Base-by-base conservation (phyloP, 2,329 filamentous ascomycete genomes). In the Tolypocladium cylindrosporum region DNA sequence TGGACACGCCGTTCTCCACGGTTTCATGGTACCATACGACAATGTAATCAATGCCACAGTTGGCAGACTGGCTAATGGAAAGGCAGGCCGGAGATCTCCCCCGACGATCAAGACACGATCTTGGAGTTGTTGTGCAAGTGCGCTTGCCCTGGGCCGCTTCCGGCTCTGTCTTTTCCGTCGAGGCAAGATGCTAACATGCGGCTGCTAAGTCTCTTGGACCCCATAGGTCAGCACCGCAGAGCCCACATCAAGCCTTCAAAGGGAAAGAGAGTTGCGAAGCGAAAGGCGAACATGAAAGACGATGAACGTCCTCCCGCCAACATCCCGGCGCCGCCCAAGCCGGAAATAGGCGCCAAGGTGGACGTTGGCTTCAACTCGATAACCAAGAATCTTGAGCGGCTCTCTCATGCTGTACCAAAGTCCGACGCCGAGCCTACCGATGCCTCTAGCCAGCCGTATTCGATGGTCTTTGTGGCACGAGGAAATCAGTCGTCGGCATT, bases 121-220 rank as follows among this genome's bases (percentile, higher is more conserved):
- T 67, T 89, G 11, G 85, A 89, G 61, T 74, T 90, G 54, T 75
- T 89, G 6, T 88, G 82, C 80, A 80, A 76, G 87, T 89, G 77
- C 63, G 50, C 74, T 9, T 10, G 36, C 34, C 41, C 50, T 4
- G 14, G 27, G 48, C 10, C 19, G 5, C 19, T 2, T 1, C 19
- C 19, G 40, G 40, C 40, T 8, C 10, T n/a, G 40, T 41, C 40
- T 13, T 34, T 36, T 27, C 9, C 19, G 19, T 7, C 19, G 39
- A 9, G 21, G n/a, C n/a, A 24, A 24, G 34, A 45, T 53, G 21
- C 55, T 57, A 36, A 60, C 54, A 27, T 13, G n/a, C 16, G 14
- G 13, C 14, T 21, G 27, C 21, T 3, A 43, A 90, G 87, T 59
- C 73, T 89, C 24, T 71, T 90, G 51, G 72, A 77, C 0, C 87